Conservation (phyloP, 108 stramenopile genomes). For the Cyclotella baltica region DNA sequence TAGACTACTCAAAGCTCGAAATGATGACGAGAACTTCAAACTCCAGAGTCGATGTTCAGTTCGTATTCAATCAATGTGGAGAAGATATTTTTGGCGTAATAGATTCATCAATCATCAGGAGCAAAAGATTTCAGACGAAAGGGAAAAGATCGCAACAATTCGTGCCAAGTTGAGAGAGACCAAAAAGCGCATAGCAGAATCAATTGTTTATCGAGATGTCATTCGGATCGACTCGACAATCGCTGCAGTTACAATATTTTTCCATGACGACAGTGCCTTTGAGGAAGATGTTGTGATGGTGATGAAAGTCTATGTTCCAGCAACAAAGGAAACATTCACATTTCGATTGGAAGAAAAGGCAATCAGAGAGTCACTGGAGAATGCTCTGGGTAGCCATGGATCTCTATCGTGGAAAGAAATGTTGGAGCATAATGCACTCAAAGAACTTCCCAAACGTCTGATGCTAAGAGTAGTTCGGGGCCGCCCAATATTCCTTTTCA, state of each 20-base stretch:
- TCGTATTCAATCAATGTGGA: slow-evolving; percentile 35
- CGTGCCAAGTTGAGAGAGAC: slow-evolving; percentile 30
- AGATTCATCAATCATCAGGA: slow-evolving; percentile 31
- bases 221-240: slow-evolving; percentile 33
- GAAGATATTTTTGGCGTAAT: slow-evolving; percentile 44
- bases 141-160: slow-evolving; percentile 24
- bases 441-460: slow-evolving; percentile 35
- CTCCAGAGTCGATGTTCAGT: slow-evolving; percentile 27
- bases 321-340: slow-evolving; percentile 45
- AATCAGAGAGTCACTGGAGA: slow-evolving; percentile 52
- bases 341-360: slow-evolving; percentile 44
- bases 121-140: slow-evolving; percentile 10
- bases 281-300: slow-evolving; percentile 25
- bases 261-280: slow-evolving; percentile 25
- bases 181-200: slow-evolving; percentile 15
- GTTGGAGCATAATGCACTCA: slow-evolving; percentile 29
- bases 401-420: slow-evolving; percentile 53
- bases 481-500: slow-evolving; percentile 52
- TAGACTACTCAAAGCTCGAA: slow-evolving; percentile 18
- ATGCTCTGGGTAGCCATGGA: slow-evolving; percentile 37
- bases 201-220: slow-evolving; percentile 40
- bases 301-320: slow-evolving; percentile 49
- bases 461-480: slow-evolving; percentile 39
- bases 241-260: slow-evolving; percentile 32
- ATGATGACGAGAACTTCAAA: slow-evolving; percentile 26